Percentiles rank a stretch among this genome's conserved stretches.
phyloP scores from a whole-genome alignment of 345 rosid genomes.

The Eucalyptus polybractea region DNA sequence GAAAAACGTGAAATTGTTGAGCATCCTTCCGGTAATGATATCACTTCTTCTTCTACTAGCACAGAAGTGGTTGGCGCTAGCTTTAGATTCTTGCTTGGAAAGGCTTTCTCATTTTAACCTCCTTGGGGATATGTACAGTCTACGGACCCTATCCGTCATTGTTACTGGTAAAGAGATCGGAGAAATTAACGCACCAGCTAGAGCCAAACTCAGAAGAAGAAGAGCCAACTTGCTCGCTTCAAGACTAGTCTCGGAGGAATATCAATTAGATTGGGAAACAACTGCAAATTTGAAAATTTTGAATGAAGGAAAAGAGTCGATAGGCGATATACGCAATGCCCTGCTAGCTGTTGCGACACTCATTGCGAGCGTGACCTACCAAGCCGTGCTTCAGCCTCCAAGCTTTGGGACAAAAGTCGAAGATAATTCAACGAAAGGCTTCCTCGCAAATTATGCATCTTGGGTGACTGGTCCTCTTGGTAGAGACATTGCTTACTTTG shows the following conservation, averaged over 20 bases:
- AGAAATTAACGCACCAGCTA: background rate
- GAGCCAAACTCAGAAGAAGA: background rate
- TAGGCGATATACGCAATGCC: background rate
- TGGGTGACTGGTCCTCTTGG: background rate
- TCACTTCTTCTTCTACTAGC: background rate
- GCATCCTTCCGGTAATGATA: background rate
- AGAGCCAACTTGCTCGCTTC: background rate
- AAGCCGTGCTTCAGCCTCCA: background rate
- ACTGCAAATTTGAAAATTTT: too few species aligned
- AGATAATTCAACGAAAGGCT: background rate
- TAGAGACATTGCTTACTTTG: background rate
- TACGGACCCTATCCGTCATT: background rate
- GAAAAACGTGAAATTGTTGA: background rate
- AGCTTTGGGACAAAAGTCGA: background rate
- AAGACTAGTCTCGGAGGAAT: background rate
- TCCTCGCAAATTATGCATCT: background rate
- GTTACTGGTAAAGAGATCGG: background rate
- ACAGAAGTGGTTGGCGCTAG: background rate
- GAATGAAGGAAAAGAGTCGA: background rate
- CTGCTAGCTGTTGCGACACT: background rate
- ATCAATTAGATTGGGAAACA: too few species aligned
- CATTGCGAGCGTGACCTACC: background rate
- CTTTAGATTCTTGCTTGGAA: background rate
- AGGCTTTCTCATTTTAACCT: background rate
- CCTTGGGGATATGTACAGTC: background rate